Evolutionary conservation across 306 rosid species (phyloP).

Genomic region (Comarum palustre): DNA sequence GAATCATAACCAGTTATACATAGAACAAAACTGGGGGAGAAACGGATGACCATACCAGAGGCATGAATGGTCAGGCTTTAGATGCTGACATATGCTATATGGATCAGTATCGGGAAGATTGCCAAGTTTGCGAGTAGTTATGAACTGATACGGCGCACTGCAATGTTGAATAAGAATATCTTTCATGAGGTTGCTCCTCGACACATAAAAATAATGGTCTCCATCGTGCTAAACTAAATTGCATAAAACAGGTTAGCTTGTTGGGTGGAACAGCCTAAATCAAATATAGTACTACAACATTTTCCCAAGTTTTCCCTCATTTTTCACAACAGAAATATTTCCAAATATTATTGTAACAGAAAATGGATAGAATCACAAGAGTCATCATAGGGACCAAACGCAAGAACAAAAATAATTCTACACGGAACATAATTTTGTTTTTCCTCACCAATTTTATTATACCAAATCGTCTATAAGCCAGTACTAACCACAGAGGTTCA

Average conservation of each 20-base stretch:
- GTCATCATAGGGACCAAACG: neutral
- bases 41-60: conserved; percentile 26
- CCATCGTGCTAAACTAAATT: neutral
- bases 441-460: too few species aligned
- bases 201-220: neutral
- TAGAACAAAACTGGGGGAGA: neutral
- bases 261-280: neutral
- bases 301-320: neutral
- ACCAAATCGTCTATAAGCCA: neutral
- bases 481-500: conserved; percentile 25
- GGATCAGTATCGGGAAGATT: conserved; percentile 9
- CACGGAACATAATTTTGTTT: neutral
- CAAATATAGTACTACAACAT: neutral
- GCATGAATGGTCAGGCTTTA: conserved; percentile 17
- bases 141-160: conserved; percentile 28
- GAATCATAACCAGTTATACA: neutral
- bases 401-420: neutral
- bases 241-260: neutral
- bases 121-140: neutral
- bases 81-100: conserved; percentile 19
- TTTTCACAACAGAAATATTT: neutral
- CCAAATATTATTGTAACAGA: neutral
- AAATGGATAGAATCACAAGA: neutral
- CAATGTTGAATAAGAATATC: neutral
- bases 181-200: neutral